Conservation (phyloP, 83 land plant species). For the Thuja plicata region DNA sequence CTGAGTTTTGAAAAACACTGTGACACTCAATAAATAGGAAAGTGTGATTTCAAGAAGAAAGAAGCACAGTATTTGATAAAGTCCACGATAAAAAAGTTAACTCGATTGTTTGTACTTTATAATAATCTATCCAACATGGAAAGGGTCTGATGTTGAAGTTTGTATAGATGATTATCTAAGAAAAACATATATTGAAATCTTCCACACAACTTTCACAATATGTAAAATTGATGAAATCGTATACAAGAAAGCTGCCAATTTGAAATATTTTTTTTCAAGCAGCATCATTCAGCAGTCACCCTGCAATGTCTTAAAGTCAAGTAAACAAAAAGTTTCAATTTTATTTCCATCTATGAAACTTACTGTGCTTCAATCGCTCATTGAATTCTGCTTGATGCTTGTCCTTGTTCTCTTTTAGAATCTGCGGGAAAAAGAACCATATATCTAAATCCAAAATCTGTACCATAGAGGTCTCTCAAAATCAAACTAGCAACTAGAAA, state of each 20-base stretch:
- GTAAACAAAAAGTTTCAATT: neutral
- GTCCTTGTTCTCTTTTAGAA: conserved; percentile 91
- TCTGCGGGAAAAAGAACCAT: conserved; percentile 42
- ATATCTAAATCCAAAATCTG: neutral
- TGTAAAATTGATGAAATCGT: neutral
- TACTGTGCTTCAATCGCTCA: conserved; percentile 93
- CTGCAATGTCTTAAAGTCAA: neutral
- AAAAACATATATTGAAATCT: neutral
- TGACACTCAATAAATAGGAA: neutral
- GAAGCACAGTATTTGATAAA: neutral
- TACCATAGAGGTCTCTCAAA: neutral
- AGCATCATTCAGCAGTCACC: neutral
- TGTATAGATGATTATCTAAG: neutral
- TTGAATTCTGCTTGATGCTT: conserved; percentile 87
- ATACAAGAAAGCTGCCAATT: neutral
- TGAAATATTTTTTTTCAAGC: neutral
- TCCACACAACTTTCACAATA: neutral
- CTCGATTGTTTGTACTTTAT: neutral
- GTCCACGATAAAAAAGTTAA: neutral
- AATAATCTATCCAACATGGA: neutral
- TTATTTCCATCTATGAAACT: conserved; percentile 23
- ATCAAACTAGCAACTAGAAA: neutral
- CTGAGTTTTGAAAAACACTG: neutral
- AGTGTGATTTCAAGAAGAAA: neutral
- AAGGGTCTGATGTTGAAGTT: neutral